Percentiles rank a stretch among this genome's conserved stretches.
These are phyloP conservation scores for Globisporangium nunn DNA, from an alignment of 352 stramenopile species.

Conservation along the genomic window DNA sequence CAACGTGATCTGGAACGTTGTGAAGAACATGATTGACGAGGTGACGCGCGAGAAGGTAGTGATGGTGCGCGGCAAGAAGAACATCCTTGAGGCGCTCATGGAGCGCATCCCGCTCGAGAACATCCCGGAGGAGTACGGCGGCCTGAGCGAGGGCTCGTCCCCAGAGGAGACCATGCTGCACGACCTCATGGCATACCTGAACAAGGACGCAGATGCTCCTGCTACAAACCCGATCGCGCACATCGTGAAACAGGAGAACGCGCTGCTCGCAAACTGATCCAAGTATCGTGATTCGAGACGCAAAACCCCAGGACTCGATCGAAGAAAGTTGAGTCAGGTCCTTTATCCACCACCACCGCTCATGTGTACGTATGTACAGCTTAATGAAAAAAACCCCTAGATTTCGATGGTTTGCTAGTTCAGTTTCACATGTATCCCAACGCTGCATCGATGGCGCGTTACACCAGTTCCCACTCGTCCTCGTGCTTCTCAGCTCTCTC, in stretches of 20 bases:
- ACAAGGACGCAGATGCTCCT: constrained; percentile 48
- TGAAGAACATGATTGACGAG: constrained; percentile 90
- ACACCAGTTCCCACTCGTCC: neutral
- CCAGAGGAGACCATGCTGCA: constrained; percentile 66
- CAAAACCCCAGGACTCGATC: too few relatives aligned
- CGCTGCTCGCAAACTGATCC: neutral
- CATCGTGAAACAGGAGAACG: constrained; percentile 29
- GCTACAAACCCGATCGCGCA: constrained; percentile 49
- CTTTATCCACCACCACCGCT: neutral
- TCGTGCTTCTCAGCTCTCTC: neutral
- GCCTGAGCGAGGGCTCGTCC: constrained; percentile 50
- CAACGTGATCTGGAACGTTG: constrained; percentile 88
- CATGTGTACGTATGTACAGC: neutral
- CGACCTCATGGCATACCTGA: constrained; percentile 67
- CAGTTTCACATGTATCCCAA: too few relatives aligned
- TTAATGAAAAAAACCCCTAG: neutral
- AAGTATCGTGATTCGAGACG: neutral
- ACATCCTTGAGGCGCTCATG: constrained; percentile 69
- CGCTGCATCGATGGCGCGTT: too few relatives aligned
- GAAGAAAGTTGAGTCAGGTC: neutral
- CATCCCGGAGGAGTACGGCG: constrained; percentile 77
- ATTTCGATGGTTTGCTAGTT: neutral
- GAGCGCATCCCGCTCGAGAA: constrained; percentile 71
- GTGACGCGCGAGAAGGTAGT: constrained; percentile 92
- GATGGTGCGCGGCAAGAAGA: constrained; percentile 81